Conservation (phyloP, 2,329 filamentous ascomycete genomes). For the Fonsecaea multimorphosa region DNA sequence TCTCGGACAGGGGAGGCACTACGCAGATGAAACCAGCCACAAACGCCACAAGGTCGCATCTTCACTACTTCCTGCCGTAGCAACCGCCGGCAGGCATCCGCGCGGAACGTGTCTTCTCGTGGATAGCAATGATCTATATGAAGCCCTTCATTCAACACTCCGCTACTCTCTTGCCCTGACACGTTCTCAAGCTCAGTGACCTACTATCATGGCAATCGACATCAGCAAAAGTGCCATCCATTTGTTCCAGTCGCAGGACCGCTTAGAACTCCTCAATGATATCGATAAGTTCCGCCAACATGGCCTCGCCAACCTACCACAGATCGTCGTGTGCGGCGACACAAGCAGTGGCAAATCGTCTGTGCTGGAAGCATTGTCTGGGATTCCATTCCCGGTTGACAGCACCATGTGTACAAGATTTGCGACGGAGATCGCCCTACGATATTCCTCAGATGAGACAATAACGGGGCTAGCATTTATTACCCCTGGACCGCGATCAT, state of each 20-base stretch:
- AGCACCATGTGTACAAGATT: constrained; percentile 68
- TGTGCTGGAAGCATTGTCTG: constrained; percentile 67
- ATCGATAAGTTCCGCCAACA: constrained; percentile 62
- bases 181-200: background rate
- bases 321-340: constrained; percentile 69
- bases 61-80: background rate
- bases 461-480: constrained; percentile 39
- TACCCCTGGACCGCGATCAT: constrained; percentile 36
- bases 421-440: constrained; percentile 65
- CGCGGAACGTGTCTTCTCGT: background rate
- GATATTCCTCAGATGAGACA: constrained; percentile 41
- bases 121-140: too few relatives aligned
- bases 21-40: constrained; percentile 6
- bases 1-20: background rate
- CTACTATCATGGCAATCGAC: constrained; percentile 20
- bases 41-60: constrained; percentile 2
- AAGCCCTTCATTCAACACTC: too few relatives aligned
- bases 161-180: background rate
- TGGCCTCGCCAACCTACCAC: constrained; percentile 58
- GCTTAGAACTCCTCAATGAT: constrained; percentile 63
- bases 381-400: constrained; percentile 65
- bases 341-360: constrained; percentile 68
- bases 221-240: constrained; percentile 24
- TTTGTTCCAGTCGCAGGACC: constrained; percentile 49
- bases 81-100: background rate